phyloP scores from a whole-genome alignment of 163 green algal genomes.

The Chlamydomonas reinhardtii region DNA sequence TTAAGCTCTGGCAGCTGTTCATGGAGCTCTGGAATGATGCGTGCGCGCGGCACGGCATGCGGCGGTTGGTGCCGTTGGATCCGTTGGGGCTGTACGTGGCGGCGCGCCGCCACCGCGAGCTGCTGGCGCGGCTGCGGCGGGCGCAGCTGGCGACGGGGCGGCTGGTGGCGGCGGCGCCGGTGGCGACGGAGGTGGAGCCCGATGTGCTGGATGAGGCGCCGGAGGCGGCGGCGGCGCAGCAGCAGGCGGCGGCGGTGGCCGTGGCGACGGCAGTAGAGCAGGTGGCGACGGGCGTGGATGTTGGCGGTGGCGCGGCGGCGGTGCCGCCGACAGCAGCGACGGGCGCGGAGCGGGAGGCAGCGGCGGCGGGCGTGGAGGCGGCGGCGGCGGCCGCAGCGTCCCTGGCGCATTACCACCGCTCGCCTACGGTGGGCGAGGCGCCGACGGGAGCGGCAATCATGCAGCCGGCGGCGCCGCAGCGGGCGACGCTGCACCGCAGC shows the following conservation, averaged over 20 bases:
- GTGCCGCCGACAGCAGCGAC: neutral
- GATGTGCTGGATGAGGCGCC: constrained; percentile 7
- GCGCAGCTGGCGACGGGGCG: constrained; percentile 7
- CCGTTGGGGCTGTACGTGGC: constrained; percentile 59
- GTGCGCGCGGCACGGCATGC: constrained; percentile 38
- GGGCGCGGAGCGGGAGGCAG: neutral
- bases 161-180: constrained; percentile 22
- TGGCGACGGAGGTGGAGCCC: constrained; percentile 31
- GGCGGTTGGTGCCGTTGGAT: constrained; percentile 58
- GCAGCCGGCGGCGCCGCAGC: constrained; percentile 20
- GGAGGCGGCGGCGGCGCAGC: neutral
- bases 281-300: neutral
- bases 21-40: constrained; percentile 64
- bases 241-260: neutral
- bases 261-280: neutral
- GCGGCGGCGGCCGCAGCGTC: constrained; percentile 10
- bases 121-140: constrained; percentile 4
- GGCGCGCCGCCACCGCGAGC: constrained; percentile 30
- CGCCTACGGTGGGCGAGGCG: constrained; percentile 24
- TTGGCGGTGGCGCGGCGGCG: neutral
- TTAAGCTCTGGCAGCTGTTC: constrained; percentile 56
- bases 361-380: constrained; percentile 4
- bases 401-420: constrained; percentile 4
- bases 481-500: neutral
- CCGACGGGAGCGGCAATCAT: constrained; percentile 24